These are phyloP conservation scores for Thuidium tamariscinum DNA, from an alignment of 225 moss, liverwort and hornwort species.

Conservation along the genomic window DNA sequence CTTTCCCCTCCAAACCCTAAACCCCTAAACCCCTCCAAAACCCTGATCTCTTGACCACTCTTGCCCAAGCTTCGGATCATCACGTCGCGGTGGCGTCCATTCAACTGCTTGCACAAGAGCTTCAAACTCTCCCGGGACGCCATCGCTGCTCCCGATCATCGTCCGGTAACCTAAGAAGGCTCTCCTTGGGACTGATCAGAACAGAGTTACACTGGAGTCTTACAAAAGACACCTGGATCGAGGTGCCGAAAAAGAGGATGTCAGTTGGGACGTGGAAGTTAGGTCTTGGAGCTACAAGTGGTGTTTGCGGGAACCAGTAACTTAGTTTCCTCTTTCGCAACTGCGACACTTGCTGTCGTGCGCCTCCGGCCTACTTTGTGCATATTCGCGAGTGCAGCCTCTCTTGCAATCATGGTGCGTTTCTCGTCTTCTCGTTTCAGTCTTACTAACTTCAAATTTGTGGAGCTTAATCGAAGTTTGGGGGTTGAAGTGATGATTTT, in stretches of 20 bases:
- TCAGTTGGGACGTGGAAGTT: background rate
- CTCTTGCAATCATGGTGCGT: conserved; percentile 3
- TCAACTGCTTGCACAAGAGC: conserved; percentile 20
- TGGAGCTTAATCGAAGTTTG: background rate
- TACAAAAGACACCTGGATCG: background rate
- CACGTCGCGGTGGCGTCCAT: conserved; percentile 2
- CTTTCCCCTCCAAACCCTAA: background rate
- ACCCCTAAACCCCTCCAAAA: background rate
- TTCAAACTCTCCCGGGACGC: conserved; percentile 28
- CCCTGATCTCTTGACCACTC: background rate
- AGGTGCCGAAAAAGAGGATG: background rate
- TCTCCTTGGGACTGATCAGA: background rate
- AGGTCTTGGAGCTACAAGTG: conserved; percentile 10
- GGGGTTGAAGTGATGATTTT: background rate
- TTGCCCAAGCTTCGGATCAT: background rate
- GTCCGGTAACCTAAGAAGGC: background rate
- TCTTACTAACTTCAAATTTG: background rate
- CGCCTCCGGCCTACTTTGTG: background rate
- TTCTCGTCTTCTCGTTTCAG: background rate
- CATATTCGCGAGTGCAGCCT: background rate
- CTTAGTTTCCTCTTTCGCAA: background rate
- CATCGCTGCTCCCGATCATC: conserved; percentile 12
- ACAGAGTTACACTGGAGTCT: background rate
- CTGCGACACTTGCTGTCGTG: background rate
- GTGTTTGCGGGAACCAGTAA: fast-evolving